Evolutionary conservation across 2,329 filamentous ascomycete genomes (phyloP).

Genomic region (Ustilaginoidea virens): DNA sequence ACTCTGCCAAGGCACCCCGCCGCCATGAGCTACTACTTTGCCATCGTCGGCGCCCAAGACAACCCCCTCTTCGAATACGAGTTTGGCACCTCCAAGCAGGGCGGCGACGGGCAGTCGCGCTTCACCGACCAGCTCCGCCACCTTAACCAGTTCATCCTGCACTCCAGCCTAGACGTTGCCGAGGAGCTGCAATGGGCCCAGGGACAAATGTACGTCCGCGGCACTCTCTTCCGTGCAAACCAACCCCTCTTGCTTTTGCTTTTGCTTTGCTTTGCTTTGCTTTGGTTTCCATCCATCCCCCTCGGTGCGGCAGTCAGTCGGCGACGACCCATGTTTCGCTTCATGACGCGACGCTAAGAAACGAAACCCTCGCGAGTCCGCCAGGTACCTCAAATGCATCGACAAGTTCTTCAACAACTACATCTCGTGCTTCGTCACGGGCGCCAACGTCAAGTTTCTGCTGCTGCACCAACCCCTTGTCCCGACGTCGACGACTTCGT

Average conservation of each 20-base stretch:
- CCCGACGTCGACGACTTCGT: slow-evolving; percentile 24
- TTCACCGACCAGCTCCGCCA: slow-evolving; percentile 81
- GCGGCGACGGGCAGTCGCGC: slow-evolving; percentile 80
- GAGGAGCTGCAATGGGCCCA: slow-evolving; percentile 93
- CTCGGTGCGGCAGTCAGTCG: no score
- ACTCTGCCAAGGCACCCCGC: no score
- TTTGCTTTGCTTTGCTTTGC: not conserved
- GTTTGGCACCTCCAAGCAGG: slow-evolving; percentile 91
- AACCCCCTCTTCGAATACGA: slow-evolving; percentile 94
- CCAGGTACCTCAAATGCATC: slow-evolving; percentile 87
- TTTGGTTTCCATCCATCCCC: not conserved
- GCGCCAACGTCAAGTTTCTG: slow-evolving; percentile 83
- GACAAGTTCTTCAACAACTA: slow-evolving; percentile 95
- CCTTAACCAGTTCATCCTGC: slow-evolving; percentile 94
- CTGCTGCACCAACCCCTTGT: slow-evolving; percentile 69
- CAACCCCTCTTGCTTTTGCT: not conserved
- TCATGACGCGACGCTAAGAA: not conserved
- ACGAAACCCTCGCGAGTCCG: not conserved
- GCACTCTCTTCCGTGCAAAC: no score
- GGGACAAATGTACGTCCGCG: slow-evolving; percentile 55
- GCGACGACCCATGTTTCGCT: no score
- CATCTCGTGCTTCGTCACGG: slow-evolving; percentile 88
- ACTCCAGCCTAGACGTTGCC: slow-evolving; percentile 84
- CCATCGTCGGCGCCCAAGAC: slow-evolving; percentile 88
- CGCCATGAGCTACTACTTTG: slow-evolving; percentile 95